A percentile compares a stretch with the other conserved stretches of the same genome.
These are phyloP conservation scores for Podospora comata DNA, from an alignment of 495 filamentous ascomycete species.

Conservation along the genomic window DNA sequence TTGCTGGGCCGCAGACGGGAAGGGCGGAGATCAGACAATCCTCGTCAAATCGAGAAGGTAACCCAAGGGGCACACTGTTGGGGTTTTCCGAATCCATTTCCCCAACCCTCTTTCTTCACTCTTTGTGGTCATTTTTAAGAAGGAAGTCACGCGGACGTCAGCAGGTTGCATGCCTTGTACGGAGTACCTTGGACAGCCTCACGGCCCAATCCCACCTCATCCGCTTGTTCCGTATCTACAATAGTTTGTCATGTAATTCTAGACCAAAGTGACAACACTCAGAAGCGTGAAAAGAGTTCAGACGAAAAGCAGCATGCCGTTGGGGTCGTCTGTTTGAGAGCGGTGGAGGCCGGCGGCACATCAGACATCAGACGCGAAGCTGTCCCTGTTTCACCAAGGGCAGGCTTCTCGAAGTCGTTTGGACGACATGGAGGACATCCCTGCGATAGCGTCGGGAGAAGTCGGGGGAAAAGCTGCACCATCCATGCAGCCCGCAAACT, in stretches of 20 bases:
- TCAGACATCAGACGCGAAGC: conserved; percentile 8
- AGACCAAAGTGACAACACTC: neutral
- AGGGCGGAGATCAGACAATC: conserved; percentile 25
- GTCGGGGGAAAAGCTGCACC: conserved; percentile 4
- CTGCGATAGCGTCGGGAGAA: conserved; percentile 11
- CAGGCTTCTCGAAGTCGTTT: conserved; percentile 10
- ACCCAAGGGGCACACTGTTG: neutral
- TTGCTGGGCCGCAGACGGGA: conserved; percentile 25
- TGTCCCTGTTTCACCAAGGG: conserved; percentile 11
- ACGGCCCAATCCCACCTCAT: neutral
- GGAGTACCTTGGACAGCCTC: too few species aligned
- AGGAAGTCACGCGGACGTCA: conserved; percentile 5
- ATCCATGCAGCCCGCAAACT: conserved; percentile 5
- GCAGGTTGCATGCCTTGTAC: neutral
- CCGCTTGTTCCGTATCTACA: neutral
- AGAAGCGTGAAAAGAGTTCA: neutral
- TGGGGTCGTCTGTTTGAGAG: conserved; percentile 9
- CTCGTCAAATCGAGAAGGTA: conserved; percentile 13
- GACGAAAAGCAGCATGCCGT: neutral
- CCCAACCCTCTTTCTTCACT: neutral
- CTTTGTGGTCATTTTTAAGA: neutral
- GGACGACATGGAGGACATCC: neutral
- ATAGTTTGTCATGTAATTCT: neutral
- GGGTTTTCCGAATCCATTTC: neutral
- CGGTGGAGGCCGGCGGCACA: conserved; percentile 10